phyloP scores from a whole-genome alignment of 805 yeast genomes.

The Starmerella gropengiesseri region DNA sequence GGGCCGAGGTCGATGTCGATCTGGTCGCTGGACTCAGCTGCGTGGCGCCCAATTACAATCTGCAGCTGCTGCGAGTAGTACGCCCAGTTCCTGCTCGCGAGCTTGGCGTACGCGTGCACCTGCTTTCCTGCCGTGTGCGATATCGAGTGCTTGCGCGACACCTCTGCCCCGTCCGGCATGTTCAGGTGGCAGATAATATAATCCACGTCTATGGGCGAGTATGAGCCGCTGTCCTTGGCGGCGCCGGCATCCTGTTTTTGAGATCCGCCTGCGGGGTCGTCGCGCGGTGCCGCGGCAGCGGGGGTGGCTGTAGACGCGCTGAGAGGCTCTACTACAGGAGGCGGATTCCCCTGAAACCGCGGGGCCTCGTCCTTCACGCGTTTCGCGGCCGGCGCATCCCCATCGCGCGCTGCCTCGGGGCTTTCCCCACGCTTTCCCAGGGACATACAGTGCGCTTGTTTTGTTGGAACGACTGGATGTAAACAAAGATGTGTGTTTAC shows the following conservation, averaged over 20 bases:
- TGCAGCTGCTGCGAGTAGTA: conserved; percentile 72
- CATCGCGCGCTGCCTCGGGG: conserved; percentile 4
- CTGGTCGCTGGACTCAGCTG: conserved; percentile 32
- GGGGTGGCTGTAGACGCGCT: too few relatives aligned
- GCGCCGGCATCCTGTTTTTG: not conserved
- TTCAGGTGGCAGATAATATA: conserved; percentile 55
- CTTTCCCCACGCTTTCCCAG: conserved; percentile 19
- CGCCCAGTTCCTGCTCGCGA: conserved; percentile 90
- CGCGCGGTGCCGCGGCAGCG: too few relatives aligned
- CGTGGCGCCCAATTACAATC: conserved; percentile 78
- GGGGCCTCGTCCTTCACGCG: conserved; percentile 6
- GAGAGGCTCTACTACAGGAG: not conserved
- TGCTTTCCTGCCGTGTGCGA: conserved; percentile 54
- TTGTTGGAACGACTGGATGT: conserved; percentile 14
- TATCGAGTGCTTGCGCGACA: conserved; percentile 61
- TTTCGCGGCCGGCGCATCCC: conserved; percentile 1
- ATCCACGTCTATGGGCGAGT: conserved; percentile 19
- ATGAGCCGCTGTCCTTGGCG: not conserved
- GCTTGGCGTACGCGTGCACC: conserved; percentile 96
- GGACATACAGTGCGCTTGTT: conserved; percentile 17
- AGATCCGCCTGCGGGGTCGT: too few relatives aligned
- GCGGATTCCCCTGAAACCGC: not conserved
- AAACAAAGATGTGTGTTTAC: conserved; percentile 18
- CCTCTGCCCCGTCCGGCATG: conserved; percentile 62
- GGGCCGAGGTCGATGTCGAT: conserved; percentile 87